phyloP scores from a whole-genome alignment of 1,284 basidiomycete genomes.

The Marasmius oreades region DNA sequence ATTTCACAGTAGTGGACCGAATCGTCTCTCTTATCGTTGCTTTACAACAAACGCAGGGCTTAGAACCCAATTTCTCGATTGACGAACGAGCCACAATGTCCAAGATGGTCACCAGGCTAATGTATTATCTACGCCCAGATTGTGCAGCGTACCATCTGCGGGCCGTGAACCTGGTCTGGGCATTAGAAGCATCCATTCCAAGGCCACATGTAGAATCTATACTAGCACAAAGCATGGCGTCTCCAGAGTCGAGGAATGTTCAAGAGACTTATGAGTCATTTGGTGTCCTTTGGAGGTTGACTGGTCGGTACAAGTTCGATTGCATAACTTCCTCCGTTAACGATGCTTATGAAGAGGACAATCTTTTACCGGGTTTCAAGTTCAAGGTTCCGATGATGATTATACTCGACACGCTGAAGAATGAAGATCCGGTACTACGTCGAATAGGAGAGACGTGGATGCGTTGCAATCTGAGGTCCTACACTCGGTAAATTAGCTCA shows the following conservation, averaged over 20 bases:
- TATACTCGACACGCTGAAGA: constrained; percentile 37
- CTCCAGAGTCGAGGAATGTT: constrained; percentile 42
- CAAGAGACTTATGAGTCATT: constrained; percentile 81
- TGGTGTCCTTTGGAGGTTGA: constrained; percentile 89
- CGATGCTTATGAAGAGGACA: constrained; percentile 60
- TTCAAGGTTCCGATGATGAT: constrained; percentile 86
- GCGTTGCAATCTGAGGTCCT: constrained; percentile 89
- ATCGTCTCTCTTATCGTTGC: constrained; percentile 57
- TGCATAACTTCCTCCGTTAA: neutral
- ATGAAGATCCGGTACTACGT: constrained; percentile 56
- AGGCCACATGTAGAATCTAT: constrained; percentile 76
- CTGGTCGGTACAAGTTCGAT: constrained; percentile 48
- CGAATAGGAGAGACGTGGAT: constrained; percentile 79
- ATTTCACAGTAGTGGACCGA: constrained; percentile 66
- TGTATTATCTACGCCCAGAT: constrained; percentile 71
- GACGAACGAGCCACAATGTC: constrained; percentile 51
- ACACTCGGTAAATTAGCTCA: constrained; percentile 63
- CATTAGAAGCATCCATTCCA: constrained; percentile 60
- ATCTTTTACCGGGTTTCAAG: constrained; percentile 72
- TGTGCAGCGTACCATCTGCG: constrained; percentile 78
- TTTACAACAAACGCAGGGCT: constrained; percentile 45
- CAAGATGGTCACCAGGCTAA: constrained; percentile 64
- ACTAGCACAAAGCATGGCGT: constrained; percentile 66
- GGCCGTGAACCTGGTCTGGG: constrained; percentile 86
- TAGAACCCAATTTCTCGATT: constrained; percentile 54